Conservation (phyloP, 768 basidiomycete genomes). For the Panellus pusillus region DNA sequence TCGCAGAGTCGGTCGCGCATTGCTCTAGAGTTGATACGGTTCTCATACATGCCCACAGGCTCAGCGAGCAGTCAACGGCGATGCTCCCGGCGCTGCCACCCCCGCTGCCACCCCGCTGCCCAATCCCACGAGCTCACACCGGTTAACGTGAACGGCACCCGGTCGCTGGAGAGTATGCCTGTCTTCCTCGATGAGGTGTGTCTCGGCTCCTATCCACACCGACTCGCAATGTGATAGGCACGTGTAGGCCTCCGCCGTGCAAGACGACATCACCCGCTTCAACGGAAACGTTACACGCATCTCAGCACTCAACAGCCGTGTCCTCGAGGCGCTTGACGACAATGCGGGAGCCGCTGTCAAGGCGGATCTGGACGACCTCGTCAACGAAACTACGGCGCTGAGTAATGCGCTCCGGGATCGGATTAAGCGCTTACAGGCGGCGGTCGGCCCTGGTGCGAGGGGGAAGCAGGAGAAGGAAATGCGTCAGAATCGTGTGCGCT, state of each 20-base stretch:
- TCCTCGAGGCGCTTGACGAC: slow-evolving; percentile 38
- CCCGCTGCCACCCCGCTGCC: background rate
- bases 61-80: slow-evolving; percentile 5
- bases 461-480: slow-evolving; percentile 35
- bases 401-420: slow-evolving; percentile 58
- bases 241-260: slow-evolving; percentile 40
- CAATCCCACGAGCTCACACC: slow-evolving; percentile 11
- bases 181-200: slow-evolving; percentile 13
- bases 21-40: background rate
- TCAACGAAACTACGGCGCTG: slow-evolving; percentile 58
- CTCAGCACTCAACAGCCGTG: slow-evolving; percentile 36
- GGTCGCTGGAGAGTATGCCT: slow-evolving; percentile 6
- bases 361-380: slow-evolving; percentile 53
- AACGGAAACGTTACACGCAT: slow-evolving; percentile 40
- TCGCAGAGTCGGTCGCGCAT: slow-evolving; percentile 1
- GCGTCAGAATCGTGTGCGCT: slow-evolving; percentile 39
- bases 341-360: slow-evolving; percentile 17
- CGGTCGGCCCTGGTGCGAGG: slow-evolving; percentile 22
- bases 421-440: slow-evolving; percentile 55
- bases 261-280: slow-evolving; percentile 40
- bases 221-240: background rate
- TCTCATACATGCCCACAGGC: slow-evolving; percentile 1
- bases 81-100: background rate
- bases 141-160: background rate
- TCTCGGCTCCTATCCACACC: background rate